phyloP scores from a whole-genome alignment of 2,329 filamentous ascomycete species.

The Dactylellina cionopaga region DNA sequence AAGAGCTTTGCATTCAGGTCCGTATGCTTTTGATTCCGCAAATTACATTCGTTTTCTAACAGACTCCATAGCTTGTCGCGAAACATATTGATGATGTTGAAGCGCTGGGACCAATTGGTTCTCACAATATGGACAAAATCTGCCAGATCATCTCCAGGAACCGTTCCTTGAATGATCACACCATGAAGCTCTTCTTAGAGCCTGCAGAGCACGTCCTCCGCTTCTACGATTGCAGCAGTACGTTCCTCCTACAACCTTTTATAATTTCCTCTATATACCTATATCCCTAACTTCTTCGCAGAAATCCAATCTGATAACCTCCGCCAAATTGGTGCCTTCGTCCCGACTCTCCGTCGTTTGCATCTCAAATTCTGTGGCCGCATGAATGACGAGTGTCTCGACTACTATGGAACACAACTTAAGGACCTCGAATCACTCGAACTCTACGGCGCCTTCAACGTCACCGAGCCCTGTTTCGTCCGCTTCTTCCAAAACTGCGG shows the following conservation, averaged over 20 bases:
- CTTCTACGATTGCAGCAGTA: slow-evolving; percentile 57
- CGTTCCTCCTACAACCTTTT: background rate
- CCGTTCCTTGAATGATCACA: slow-evolving; percentile 54
- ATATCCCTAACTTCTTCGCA: slow-evolving; percentile 5
- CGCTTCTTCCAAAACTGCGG: slow-evolving; percentile 54
- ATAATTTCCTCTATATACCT: background rate
- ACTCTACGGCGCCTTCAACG: slow-evolving; percentile 56
- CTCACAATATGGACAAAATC: slow-evolving; percentile 55
- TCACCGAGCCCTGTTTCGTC: slow-evolving; percentile 54
- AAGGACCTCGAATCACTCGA: slow-evolving; percentile 53
- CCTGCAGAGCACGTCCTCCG: slow-evolving; percentile 52
- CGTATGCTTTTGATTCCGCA: background rate
- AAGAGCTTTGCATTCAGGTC: slow-evolving; percentile 56
- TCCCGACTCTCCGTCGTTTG: slow-evolving; percentile 55
- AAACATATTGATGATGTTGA: slow-evolving; percentile 57
- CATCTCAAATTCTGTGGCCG: slow-evolving; percentile 54
- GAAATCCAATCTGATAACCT: slow-evolving; percentile 54
- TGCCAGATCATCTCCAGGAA: slow-evolving; percentile 57
- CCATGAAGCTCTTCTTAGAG: slow-evolving; percentile 56
- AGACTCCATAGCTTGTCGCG: slow-evolving; percentile 52
- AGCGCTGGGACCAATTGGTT: slow-evolving; percentile 54
- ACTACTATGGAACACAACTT: slow-evolving; percentile 55
- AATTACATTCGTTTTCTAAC: background rate
- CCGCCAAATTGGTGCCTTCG: slow-evolving; percentile 53
- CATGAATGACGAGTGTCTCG: slow-evolving; percentile 55